A percentile compares a stretch with the other conserved stretches of the same genome.
Evolutionary conservation across 345 rosid species (phyloP).

Genomic region (Eucalyptus caleyi): DNA sequence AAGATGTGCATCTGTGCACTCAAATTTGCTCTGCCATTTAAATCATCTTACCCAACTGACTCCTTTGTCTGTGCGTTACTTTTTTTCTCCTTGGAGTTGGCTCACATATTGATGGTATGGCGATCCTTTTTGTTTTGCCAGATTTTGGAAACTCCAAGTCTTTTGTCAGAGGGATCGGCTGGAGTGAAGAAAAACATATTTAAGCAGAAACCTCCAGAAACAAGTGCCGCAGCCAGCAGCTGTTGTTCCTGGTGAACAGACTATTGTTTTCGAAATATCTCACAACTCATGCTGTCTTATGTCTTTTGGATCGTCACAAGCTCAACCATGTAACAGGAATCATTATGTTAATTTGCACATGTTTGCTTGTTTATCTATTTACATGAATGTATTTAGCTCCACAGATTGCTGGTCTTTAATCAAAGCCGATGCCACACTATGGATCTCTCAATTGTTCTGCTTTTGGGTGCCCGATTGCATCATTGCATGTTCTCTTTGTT

Average conservation of each 20-base stretch:
- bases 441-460: neutral
- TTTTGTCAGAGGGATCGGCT: slow-evolving; percentile 59
- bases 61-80: neutral
- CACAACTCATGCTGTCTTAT: neutral
- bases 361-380: neutral
- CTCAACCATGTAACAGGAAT: neutral
- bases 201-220: slow-evolving; percentile 51
- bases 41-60: neutral
- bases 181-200: slow-evolving; percentile 82
- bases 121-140: slow-evolving; percentile 2
- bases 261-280: neutral
- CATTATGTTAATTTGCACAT: neutral
- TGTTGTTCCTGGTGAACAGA: slow-evolving; percentile 41
- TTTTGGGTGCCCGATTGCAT: neutral
- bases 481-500: neutral
- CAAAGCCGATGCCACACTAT: neutral
- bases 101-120: neutral
- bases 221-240: slow-evolving; percentile 27
- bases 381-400: neutral
- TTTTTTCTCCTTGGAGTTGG: neutral
- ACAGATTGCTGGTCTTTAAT: neutral
- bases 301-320: neutral
- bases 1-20: neutral
- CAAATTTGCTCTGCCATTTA: neutral
- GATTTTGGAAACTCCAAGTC: slow-evolving; percentile 91